Evolutionary conservation across 345 rosid species (phyloP), one percentile per base, ranked within the genome.

Genomic region (Bruguiera parviflora): DNA sequence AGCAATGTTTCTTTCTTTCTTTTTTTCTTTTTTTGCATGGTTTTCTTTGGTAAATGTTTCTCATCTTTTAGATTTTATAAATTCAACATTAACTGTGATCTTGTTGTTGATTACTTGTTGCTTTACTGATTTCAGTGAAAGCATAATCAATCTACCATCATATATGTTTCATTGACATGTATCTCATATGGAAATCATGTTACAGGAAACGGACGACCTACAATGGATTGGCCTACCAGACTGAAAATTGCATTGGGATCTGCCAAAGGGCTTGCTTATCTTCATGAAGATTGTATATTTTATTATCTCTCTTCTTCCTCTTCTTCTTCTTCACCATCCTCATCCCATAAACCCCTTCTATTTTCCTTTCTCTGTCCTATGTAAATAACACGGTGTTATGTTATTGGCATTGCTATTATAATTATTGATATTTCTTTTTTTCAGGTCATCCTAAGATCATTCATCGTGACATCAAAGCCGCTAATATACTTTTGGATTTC

Each of bases 271-370:
- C 86, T 94, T 53, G 96, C 98, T 5, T 94, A 94, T 76, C 89
- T 94, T 67, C 98, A 94, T 61, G 98, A 94, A 89, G 98, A 94
- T 77, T 94, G 98, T 89, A 79, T 80, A 92, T 81, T 53, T 67
- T 65, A 31, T 51, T 10, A 47, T 19, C 25, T 58, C 24, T 4
- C 18, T 64, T n/a, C 5, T 18, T 33, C 18, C 24, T 6, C 11
- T 2, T 53, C 10, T 10, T 27, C 8, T 53, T 61, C 8, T 0
- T 6, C 4, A 39, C 22, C 3, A 4, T 16, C 18, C 32, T 32
- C 29, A 37, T 20, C 21, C 57, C 16, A 13, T 16, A 18, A 21
- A 43, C 53, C n/a, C 25, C 22, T 57, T 5, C 3, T 2, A 8
- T 19, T 22, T 55, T 55, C 27, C 24, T 3, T 55, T 13, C 6